These are phyloP conservation scores for Curvularia lunata DNA, from an alignment of 2,329 filamentous ascomycete species.

Conservation along the genomic window DNA sequence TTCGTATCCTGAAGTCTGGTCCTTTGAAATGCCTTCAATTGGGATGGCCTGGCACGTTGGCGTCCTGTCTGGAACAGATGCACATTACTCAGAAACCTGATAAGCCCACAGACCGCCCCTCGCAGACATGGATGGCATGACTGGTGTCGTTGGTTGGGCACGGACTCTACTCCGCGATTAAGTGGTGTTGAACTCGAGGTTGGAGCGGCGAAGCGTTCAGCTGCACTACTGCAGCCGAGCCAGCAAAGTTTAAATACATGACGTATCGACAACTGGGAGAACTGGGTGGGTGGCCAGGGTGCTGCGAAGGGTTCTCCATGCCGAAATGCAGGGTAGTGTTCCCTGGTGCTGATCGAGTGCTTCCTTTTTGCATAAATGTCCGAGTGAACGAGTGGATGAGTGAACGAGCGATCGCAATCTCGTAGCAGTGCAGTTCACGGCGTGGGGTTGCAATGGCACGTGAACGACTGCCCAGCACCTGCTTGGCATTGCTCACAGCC, in stretches of 20 bases:
- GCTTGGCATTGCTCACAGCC: background rate
- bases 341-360: background rate
- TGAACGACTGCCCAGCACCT: background rate
- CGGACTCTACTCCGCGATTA: conserved; percentile 3
- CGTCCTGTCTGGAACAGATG: background rate
- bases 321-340: conserved; percentile 12
- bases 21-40: background rate
- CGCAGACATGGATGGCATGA: conserved; percentile 1
- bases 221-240: conserved; percentile 14
- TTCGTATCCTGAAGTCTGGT: conserved; percentile 4
- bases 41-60: background rate
- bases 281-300: conserved; percentile 2
- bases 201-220: conserved; percentile 9
- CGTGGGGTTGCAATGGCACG: background rate
- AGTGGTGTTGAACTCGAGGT: conserved; percentile 8
- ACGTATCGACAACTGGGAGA: conserved; percentile 5
- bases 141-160: conserved; percentile 3
- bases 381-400: background rate
- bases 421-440: background rate
- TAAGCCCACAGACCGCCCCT: background rate
- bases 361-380: conserved; percentile 4
- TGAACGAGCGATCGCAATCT: background rate
- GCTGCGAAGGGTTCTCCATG: background rate
- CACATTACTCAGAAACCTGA: conserved; percentile 4
- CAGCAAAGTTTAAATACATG: conserved; percentile 9